These are phyloP conservation scores for Crithidia brevicula DNA, from an alignment of 208 protist genomes.

Conservation along the genomic window DNA sequence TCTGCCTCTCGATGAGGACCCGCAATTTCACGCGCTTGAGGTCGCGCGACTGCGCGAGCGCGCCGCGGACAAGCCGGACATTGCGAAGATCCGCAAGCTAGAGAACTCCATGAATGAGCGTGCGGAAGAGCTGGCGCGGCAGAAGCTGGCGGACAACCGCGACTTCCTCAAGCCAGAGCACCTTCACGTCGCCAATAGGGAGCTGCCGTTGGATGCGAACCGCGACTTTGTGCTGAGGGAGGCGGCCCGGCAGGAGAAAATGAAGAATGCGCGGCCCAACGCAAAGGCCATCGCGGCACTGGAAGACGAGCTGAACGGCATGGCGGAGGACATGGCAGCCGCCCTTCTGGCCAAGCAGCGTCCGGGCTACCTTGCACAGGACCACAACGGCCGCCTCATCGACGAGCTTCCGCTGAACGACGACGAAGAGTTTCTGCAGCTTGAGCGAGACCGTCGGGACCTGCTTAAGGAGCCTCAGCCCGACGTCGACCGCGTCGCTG, in stretches of 20 bases:
- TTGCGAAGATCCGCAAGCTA: slow-evolving; percentile 38
- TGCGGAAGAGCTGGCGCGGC: slow-evolving; percentile 49
- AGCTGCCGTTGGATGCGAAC: slow-evolving; percentile 57
- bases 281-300: slow-evolving; percentile 22
- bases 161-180: slow-evolving; percentile 47
- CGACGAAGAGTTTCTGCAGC: slow-evolving; percentile 43
- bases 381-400: slow-evolving; percentile 41
- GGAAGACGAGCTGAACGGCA: slow-evolving; percentile 37
- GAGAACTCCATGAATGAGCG: slow-evolving; percentile 52
- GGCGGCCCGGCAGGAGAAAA: slow-evolving; percentile 41
- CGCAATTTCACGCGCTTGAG: slow-evolving; percentile 56
- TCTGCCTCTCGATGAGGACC: slow-evolving; percentile 63
- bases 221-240: slow-evolving; percentile 52
- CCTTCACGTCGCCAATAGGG: slow-evolving; percentile 42
- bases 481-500: slow-evolving; percentile 21
- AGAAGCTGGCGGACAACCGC: slow-evolving; percentile 40
- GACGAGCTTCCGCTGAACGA: slow-evolving; percentile 48
- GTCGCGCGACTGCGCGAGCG: slow-evolving; percentile 52
- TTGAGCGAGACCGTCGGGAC: slow-evolving; percentile 49
- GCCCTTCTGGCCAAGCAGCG: slow-evolving; percentile 48
- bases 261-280: slow-evolving; percentile 26
- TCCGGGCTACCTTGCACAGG: slow-evolving; percentile 43
- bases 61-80: slow-evolving; percentile 35
- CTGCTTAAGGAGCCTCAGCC: slow-evolving; percentile 31
- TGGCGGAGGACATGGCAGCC: slow-evolving; percentile 43